phyloP scores from a whole-genome alignment of 768 basidiomycete genomes.

The Rossbeevera mucosa region DNA sequence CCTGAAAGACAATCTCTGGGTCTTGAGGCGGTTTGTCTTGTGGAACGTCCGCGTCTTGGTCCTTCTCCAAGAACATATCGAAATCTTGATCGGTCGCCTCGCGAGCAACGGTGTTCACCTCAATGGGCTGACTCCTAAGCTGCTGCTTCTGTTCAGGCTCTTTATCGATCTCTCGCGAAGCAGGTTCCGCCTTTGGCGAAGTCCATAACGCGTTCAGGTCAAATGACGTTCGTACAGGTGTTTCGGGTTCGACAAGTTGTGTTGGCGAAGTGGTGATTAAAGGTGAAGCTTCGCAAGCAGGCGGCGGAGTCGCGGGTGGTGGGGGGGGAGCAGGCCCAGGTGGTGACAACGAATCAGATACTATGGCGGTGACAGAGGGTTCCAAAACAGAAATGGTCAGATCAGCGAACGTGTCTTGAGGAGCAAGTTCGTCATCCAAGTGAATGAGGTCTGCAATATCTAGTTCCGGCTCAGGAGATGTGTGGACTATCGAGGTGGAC shows the following conservation, averaged over 20 bases:
- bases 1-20: conserved; percentile 49
- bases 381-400: conserved; percentile 16
- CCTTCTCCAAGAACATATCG: conserved; percentile 77
- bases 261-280: conserved; percentile 21
- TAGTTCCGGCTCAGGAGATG: conserved; percentile 53
- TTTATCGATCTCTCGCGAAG: conserved; percentile 16
- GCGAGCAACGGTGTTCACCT: conserved; percentile 32
- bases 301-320: conserved; percentile 45
- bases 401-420: conserved; percentile 32
- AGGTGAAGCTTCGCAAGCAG: conserved; percentile 32
- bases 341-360: conserved; percentile 10
- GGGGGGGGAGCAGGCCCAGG: conserved; percentile 25
- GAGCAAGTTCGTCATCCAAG: conserved; percentile 57
- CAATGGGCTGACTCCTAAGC: conserved; percentile 43
- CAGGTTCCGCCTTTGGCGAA: conserved; percentile 37
- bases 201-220: conserved; percentile 72
- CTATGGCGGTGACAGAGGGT: conserved; percentile 5
- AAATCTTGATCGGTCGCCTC: conserved; percentile 76
- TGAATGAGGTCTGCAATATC: conserved; percentile 75
- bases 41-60: conserved; percentile 34
- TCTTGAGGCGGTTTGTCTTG: conserved; percentile 31
- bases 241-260: conserved; percentile 37
- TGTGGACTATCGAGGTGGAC: conserved; percentile 38
- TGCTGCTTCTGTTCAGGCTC: conserved; percentile 27
- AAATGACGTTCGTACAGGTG: conserved; percentile 52